These are phyloP conservation scores for Naganishia kalamii DNA, from an alignment of 768 basidiomycete species.

Conservation along the genomic window DNA sequence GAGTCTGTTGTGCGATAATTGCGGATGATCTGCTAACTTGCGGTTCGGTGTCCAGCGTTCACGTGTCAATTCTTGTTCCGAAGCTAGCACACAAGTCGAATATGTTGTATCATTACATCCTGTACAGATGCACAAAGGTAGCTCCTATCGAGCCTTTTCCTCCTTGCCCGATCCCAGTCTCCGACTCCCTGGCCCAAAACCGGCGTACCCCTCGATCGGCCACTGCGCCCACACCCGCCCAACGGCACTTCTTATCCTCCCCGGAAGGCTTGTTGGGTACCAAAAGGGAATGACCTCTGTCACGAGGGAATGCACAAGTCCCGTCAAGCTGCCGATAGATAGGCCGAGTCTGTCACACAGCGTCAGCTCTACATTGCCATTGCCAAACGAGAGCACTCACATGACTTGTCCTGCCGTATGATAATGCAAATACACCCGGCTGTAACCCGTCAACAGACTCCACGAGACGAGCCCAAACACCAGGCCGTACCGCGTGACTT, in stretches of 20 bases:
- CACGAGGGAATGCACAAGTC: conserved; percentile 5
- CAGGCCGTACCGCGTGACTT: conserved; percentile 14
- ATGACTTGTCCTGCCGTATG: conserved; percentile 39
- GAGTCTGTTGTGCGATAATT: conserved; percentile 19
- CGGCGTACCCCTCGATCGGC: conserved; percentile 23
- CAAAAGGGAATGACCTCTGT: conserved; percentile 24
- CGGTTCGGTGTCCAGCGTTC: background rate
- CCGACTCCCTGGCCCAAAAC: conserved; percentile 18
- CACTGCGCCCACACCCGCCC: conserved; percentile 15
- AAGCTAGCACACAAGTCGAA: background rate
- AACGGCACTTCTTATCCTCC: background rate
- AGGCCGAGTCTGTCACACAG: conserved; percentile 3
- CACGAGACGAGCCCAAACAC: conserved; percentile 33
- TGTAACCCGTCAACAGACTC: conserved; percentile 40
- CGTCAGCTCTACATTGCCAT: background rate
- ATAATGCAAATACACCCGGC: conserved; percentile 42
- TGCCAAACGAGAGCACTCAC: background rate
- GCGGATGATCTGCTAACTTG: background rate
- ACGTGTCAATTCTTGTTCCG: conserved; percentile 11
- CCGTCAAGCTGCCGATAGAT: conserved; percentile 1
- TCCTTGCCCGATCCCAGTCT: background rate
- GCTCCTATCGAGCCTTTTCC: background rate
- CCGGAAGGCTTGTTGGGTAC: conserved; percentile 8
- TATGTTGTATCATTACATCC: background rate
- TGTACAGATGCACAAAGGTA: background rate